Percentiles rank a stretch among this genome's conserved stretches.
These are phyloP conservation scores for Chernovozyma sophiae-reginae DNA, from an alignment of 1,139 yeast species.

Conservation along the genomic window DNA sequence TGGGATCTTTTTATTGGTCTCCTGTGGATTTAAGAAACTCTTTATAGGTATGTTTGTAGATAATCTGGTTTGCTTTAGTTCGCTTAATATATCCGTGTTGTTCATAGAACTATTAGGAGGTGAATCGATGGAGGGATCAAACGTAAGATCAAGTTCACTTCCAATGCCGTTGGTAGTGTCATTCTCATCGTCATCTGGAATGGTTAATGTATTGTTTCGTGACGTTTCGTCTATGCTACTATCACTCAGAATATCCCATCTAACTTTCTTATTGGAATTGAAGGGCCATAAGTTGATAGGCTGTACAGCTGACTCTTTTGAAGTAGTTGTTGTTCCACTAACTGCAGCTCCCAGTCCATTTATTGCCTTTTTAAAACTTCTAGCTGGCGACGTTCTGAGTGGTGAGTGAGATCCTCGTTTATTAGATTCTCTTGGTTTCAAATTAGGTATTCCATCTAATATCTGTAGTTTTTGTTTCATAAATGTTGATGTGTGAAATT, in stretches of 20 bases:
- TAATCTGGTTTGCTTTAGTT: neutral
- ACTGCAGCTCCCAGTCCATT: neutral
- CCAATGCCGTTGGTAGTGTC: slow-evolving; percentile 12
- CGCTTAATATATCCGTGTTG: neutral
- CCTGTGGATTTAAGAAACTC: slow-evolving; percentile 2
- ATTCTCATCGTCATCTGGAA: slow-evolving; percentile 16
- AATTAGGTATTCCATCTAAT: neutral
- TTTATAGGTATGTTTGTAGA: slow-evolving; percentile 6
- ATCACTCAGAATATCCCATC: slow-evolving; percentile 35
- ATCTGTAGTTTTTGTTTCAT: slow-evolving; percentile 22
- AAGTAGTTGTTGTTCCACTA: neutral
- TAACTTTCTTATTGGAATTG: slow-evolving; percentile 25
- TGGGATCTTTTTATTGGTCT: neutral
- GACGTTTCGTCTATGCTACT: slow-evolving; percentile 26
- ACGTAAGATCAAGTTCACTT: slow-evolving; percentile 27
- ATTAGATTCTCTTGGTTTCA: neutral
- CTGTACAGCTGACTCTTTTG: neutral
- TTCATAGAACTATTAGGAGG: slow-evolving; percentile 20
- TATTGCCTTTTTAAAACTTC: neutral
- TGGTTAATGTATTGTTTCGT: slow-evolving; percentile 14
- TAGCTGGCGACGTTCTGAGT: neutral
- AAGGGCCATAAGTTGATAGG: slow-evolving; percentile 6
- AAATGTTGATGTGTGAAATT: slow-evolving; percentile 25
- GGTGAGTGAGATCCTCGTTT: neutral
- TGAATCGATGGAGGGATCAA: slow-evolving; percentile 28